phyloP scores from a whole-genome alignment of 441 rosid genomes.

The Raphanus hybrid region DNA sequence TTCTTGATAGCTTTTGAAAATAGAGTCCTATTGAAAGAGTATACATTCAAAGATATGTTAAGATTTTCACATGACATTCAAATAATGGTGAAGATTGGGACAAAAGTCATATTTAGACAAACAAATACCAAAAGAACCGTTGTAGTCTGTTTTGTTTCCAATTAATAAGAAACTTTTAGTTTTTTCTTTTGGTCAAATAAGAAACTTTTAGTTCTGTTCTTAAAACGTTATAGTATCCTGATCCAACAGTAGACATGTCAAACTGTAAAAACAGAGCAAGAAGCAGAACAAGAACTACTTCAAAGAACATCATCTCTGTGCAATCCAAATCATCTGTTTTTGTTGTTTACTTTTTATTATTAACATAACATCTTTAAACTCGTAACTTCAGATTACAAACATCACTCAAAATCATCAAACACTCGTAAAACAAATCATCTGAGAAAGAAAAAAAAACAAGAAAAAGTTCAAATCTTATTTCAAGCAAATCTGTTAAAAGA shows the following conservation, averaged over 20 bases:
- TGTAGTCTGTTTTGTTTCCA: no score
- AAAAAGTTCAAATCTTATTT: constrained; percentile 32
- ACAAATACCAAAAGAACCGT: no score
- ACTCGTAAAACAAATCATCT: constrained; percentile 22
- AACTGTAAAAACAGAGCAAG: constrained; percentile 17
- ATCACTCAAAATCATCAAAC: constrained; percentile 31
- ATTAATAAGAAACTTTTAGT: no score
- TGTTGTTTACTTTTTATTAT: constrained; percentile 24
- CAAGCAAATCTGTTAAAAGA: constrained; percentile 96
- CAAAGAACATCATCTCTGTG: background rate
- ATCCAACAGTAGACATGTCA: no score
- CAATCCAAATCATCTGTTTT: constrained; percentile 33
- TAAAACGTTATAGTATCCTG: no score
- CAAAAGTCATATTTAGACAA: background rate
- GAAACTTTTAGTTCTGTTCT: no score
- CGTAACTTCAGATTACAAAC: constrained; percentile 30
- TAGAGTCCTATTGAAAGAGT: background rate
- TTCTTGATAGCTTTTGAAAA: background rate
- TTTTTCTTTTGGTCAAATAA: no score
- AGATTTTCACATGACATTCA: background rate
- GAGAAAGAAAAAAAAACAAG: background rate
- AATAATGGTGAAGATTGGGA: background rate
- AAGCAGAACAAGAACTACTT: background rate
- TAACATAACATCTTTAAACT: constrained; percentile 16
- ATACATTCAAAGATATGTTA: background rate